Evolutionary conservation across 768 basidiomycete genomes (phyloP).

Genomic region (Boletus sp.): DNA sequence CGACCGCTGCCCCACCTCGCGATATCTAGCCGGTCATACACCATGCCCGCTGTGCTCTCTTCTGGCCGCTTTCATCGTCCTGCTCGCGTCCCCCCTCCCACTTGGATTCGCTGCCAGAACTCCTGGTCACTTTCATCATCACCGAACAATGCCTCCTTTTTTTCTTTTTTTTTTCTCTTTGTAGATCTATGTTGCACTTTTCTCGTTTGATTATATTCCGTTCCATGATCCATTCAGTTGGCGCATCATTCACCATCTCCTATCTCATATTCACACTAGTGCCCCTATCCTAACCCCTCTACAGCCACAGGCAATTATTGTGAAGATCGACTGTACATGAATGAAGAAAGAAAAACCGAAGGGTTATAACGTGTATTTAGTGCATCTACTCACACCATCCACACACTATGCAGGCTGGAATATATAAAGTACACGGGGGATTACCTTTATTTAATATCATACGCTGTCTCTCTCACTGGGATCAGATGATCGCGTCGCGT

Average conservation of each 20-base stretch:
- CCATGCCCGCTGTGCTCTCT: neutral
- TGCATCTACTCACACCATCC: conserved; percentile 1
- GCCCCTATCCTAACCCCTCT: neutral
- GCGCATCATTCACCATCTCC: too few relatives aligned
- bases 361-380: conserved; percentile 9
- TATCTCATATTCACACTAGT: conserved; percentile 3
- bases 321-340: conserved; percentile 10
- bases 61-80: neutral
- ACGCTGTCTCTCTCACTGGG: neutral
- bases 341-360: conserved; percentile 1
- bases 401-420: conserved; percentile 3
- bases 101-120: neutral
- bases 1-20: neutral
- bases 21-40: neutral
- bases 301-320: neutral
- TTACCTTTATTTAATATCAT: neutral
- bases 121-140: neutral
- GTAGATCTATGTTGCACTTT: conserved; percentile 12
- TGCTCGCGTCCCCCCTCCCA: neutral
- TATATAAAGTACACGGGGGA: neutral
- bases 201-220: neutral
- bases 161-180: neutral
- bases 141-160: too few relatives aligned
- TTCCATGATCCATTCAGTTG: neutral
- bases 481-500: neutral